phyloP scores from a whole-genome alignment of 805 yeast species.

The Metschnikowia cerradonensis region DNA sequence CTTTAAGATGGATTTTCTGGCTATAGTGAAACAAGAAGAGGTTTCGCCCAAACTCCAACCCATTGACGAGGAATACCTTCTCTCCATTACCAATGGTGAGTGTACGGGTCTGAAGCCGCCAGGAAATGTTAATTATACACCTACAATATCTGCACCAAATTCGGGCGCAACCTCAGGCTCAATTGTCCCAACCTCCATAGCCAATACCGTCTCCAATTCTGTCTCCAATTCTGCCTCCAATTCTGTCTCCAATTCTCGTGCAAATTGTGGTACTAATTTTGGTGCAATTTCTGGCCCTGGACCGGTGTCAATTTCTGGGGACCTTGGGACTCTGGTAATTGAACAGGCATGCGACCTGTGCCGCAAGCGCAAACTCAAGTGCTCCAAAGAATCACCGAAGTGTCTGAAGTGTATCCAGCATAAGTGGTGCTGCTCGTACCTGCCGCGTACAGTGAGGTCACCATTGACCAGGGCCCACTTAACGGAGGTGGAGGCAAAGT shows the following conservation, averaged over 20 bases:
- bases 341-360: conserved; percentile 81
- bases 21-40: background rate
- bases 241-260: too few relatives aligned
- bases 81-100: too few relatives aligned
- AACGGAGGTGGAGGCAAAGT: conserved; percentile 63
- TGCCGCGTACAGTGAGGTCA: conserved; percentile 73
- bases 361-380: conserved; percentile 71
- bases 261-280: too few relatives aligned
- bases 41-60: background rate
- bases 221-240: too few relatives aligned
- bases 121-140: too few relatives aligned
- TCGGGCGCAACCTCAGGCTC: too few relatives aligned
- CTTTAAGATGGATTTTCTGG: background rate
- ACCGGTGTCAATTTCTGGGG: background rate
- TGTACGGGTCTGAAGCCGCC: too few relatives aligned
- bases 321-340: conserved; percentile 18
- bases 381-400: conserved; percentile 73
- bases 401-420: conserved; percentile 73
- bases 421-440: conserved; percentile 70
- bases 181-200: too few relatives aligned
- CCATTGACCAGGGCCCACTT: conserved; percentile 80
- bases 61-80: too few relatives aligned
- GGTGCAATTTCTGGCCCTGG: background rate
- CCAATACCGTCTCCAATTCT: too few relatives aligned
- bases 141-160: too few relatives aligned